Percentiles rank a stretch among this genome's conserved stretches.
Conservation (phyloP, 2,329 filamentous ascomycete species). For the Lecanicillium sp. region DNA sequence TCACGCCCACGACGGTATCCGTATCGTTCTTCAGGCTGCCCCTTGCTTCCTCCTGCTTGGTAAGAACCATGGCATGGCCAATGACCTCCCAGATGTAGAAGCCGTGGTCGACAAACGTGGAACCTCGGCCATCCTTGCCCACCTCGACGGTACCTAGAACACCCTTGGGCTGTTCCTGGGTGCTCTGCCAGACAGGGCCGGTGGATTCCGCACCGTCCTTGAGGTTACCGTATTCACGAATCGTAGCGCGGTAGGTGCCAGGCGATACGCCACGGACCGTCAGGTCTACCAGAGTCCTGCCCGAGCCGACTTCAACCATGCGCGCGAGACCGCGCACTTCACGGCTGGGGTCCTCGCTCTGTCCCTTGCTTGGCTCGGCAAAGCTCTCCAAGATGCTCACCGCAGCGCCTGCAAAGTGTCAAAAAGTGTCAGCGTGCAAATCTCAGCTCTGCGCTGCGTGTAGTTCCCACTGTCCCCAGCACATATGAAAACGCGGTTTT, state of each 20-base stretch:
- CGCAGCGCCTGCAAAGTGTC: constrained; percentile 55
- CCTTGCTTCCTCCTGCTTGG: constrained; percentile 55
- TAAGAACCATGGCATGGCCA: constrained; percentile 84
- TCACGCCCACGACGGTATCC: constrained; percentile 84
- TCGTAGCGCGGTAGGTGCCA: constrained; percentile 76
- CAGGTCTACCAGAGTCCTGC: constrained; percentile 77
- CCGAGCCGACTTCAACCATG: constrained; percentile 84
- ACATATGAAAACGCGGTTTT: not conserved
- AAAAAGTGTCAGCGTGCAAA: not conserved
- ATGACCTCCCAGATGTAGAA: constrained; percentile 96
- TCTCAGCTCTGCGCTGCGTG: not conserved
- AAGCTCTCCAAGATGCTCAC: constrained; percentile 94
- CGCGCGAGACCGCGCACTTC: constrained; percentile 80
- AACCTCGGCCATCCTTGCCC: constrained; percentile 67
- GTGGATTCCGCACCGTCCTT: constrained; percentile 76
- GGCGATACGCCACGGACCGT: constrained; percentile 76
- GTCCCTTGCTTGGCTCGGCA: constrained; percentile 46
- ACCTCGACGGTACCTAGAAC: constrained; percentile 72
- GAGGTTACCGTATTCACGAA: constrained; percentile 83
- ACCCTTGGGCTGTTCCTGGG: constrained; percentile 38
- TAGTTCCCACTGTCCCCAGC: not conserved
- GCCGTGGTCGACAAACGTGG: constrained; percentile 71
- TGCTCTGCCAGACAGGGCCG: constrained; percentile 68
- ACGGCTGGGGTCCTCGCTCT: constrained; percentile 35
- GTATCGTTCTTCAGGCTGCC: constrained; percentile 62